Percentiles rank a stretch among this genome's conserved stretches.
These are phyloP conservation scores for Cronartium quercuum DNA, from an alignment of 1,284 basidiomycete species.

Conservation along the genomic window DNA sequence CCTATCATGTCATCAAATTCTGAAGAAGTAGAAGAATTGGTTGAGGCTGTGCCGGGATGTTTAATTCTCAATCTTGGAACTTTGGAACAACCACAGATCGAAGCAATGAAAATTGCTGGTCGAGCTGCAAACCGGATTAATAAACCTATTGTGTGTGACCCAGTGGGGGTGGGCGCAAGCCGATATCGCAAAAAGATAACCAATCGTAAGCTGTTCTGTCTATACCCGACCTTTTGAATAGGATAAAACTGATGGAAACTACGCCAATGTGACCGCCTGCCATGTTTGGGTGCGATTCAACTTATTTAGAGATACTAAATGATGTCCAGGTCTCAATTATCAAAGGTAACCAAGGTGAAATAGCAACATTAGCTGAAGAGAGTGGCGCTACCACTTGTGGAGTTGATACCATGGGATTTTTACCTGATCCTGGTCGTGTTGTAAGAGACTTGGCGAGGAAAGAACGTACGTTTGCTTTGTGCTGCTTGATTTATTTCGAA, in stretches of 20 bases:
- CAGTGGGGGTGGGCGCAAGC: slow-evolving; percentile 86
- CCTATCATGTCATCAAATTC: slow-evolving; percentile 67
- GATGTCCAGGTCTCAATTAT: slow-evolving; percentile 83
- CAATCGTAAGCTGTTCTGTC: slow-evolving; percentile 46
- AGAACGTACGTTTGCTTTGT: slow-evolving; percentile 58
- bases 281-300: not conserved
- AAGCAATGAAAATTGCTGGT: slow-evolving; percentile 78
- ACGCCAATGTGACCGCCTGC: not conserved
- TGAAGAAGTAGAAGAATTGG: slow-evolving; percentile 24
- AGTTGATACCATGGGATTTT: slow-evolving; percentile 78
- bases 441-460: slow-evolving; percentile 66
- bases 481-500: not conserved
- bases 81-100: slow-evolving; percentile 56
- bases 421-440: slow-evolving; percentile 66
- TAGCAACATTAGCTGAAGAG: slow-evolving; percentile 73
- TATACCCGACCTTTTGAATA: not conserved
- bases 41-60: slow-evolving; percentile 44
- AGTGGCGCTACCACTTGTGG: slow-evolving; percentile 68
- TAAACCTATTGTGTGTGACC: slow-evolving; percentile 85
- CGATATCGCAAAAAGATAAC: slow-evolving; percentile 60
- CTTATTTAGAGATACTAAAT: slow-evolving; percentile 63
- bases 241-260: not conserved
- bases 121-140: slow-evolving; percentile 62
- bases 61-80: slow-evolving; percentile 90
- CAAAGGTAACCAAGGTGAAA: slow-evolving; percentile 91